Percentiles rank a stretch among this genome's conserved stretches.
These are phyloP conservation scores for Syzygium malaccense DNA, from an alignment of 441 rosid species.

Conservation along the genomic window DNA sequence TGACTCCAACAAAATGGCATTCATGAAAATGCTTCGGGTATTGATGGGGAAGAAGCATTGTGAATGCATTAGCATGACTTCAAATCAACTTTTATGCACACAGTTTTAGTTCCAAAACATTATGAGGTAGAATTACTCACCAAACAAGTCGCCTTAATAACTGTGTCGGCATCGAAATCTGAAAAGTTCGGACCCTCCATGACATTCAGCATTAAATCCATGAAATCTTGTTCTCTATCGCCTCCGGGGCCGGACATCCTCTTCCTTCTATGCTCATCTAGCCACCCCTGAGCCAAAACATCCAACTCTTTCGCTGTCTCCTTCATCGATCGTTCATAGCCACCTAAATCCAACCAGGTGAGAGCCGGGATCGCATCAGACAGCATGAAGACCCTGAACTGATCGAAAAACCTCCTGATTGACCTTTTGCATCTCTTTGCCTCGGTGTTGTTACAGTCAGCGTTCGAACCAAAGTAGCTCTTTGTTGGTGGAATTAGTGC, in stretches of 20 bases:
- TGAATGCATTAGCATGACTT: background rate
- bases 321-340: conserved; percentile 6
- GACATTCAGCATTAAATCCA: conserved; percentile 12
- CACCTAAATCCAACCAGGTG: conserved; percentile 11
- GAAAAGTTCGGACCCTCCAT: background rate
- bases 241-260: background rate
- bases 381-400: conserved; percentile 5
- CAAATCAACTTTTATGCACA: background rate
- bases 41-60: background rate
- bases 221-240: conserved; percentile 12
- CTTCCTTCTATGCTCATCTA: background rate
- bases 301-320: conserved; percentile 9
- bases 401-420: background rate
- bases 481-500: too few species aligned
- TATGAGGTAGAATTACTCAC: background rate
- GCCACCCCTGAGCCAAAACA: background rate
- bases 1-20: background rate
- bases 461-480: background rate
- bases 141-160: conserved; percentile 2
- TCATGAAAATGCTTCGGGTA: background rate
- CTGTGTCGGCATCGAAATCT: background rate
- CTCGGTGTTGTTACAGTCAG: background rate
- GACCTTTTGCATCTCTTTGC: background rate
- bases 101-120: background rate
- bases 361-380: conserved; percentile 15